Conservation (phyloP, 2,329 filamentous ascomycete species). For the Boeremia exigua region DNA sequence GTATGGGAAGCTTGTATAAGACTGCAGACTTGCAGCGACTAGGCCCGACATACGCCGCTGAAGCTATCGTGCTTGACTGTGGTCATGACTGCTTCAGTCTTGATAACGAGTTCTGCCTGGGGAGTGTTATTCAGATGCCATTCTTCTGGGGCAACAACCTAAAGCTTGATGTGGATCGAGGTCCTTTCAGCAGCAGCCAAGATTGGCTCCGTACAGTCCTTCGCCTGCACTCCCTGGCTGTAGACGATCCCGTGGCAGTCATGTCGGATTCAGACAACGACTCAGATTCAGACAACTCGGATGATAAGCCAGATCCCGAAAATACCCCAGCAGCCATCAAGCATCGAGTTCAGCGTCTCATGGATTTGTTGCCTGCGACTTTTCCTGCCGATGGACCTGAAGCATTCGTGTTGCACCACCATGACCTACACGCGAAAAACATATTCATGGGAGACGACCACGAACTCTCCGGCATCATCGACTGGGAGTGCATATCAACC, state of each 20-base stretch:
- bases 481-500: constrained; percentile 20
- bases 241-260: neutral
- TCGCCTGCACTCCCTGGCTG: neutral
- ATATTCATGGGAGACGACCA: constrained; percentile 18
- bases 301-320: neutral
- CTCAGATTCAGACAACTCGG: neutral
- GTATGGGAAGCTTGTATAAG: neutral
- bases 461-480: constrained; percentile 18
- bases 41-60: too few species aligned
- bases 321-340: neutral
- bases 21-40: too few species aligned
- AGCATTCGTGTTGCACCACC: constrained; percentile 13
- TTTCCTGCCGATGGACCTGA: neutral
- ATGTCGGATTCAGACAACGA: neutral
- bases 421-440: constrained; percentile 11
- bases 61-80: too few species aligned
- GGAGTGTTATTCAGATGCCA: neutral
- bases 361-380: too few species aligned
- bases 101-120: neutral
- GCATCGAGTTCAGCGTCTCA: neutral
- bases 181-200: neutral
- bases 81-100: neutral
- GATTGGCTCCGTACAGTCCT: neutral
- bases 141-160: neutral
- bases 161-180: neutral